These are phyloP conservation scores for Pseudisothecium myosuroides DNA, from an alignment of 225 moss, liverwort and hornwort species.

Conservation along the genomic window DNA sequence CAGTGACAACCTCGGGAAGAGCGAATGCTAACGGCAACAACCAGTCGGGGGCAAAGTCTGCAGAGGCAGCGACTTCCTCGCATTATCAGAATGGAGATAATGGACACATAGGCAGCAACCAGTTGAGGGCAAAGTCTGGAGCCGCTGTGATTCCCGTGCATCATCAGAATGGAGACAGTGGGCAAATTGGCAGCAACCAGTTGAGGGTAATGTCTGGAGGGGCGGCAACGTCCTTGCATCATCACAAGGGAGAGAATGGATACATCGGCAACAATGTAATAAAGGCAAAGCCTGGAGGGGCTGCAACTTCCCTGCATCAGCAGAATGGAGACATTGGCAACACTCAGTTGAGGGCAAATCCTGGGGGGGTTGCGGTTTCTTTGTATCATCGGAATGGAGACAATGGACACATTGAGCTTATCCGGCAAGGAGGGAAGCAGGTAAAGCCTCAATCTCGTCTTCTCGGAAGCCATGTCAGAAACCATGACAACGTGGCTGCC, in stretches of 20 bases:
- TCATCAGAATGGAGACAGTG: neutral
- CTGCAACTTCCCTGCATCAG: neutral
- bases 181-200: neutral
- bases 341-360: neutral
- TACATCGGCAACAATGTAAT: neutral
- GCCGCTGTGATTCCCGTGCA: neutral
- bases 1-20: neutral
- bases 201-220: neutral
- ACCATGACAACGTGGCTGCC: conserved; percentile 6
- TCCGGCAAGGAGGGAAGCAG: neutral
- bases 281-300: neutral
- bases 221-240: neutral
- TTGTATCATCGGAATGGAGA: neutral
- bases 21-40: neutral
- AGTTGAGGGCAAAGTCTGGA: neutral
- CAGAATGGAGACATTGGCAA: neutral
- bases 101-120: neutral
- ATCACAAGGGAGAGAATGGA: neutral
- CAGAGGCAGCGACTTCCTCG: neutral
- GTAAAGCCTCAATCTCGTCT: neutral
- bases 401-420: neutral
- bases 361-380: neutral
- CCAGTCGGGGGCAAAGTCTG: neutral
- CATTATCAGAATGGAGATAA: neutral
- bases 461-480: neutral